Evolutionary conservation across 768 basidiomycete species (phyloP), one percentile per base, ranked within the genome.

Genomic region (Tylopilus plumbeoviolaceoides): DNA sequence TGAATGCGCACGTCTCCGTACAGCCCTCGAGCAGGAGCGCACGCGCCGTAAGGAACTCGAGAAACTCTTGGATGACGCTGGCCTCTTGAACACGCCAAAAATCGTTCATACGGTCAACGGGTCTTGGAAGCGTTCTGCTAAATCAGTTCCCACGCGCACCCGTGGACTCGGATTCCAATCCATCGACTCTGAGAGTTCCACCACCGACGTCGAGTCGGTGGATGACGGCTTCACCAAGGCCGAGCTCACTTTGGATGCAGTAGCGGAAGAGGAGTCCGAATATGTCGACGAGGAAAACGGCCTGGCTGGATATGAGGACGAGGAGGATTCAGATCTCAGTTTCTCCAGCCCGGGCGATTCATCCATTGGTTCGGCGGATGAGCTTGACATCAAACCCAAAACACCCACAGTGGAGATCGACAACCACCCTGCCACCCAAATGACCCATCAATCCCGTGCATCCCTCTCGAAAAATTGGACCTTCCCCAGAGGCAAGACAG

Each of bases 391-490:
- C 27, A 39, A 47, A 28, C 5, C 46, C 14, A 62, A 58, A 47
- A 18, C 31, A 3, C 21, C 42, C 21, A 58, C 47, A 14, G 60
- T 66, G 51, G 54, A 56, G 42, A 43, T 43, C 9, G n/a, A 35
- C 45, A 40, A 54, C 46, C 44, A 39, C 39, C 18, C 54, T 18
- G 30, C 28, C 64, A 58, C 54, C 18, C 63, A 63, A 27, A 52
- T 56, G 1, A 48, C 12, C 10, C 78, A 78, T 49, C 54, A 51
- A 10, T 57, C 70, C 15, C 64, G 53, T 21, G 69, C 70, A 15
- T 82, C 82, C 2, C 74, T 88, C 21, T 80, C 81, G n/a, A 83
- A 80, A 69, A 75, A 75, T 0, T 89, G 87, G 87, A 82, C 84
- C 0, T 90, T 89, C 67, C 81, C 81, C 2, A 73, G 57, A 50